phyloP scores from a whole-genome alignment of 495 filamentous ascomycete genomes.

The Cercophora samala region DNA sequence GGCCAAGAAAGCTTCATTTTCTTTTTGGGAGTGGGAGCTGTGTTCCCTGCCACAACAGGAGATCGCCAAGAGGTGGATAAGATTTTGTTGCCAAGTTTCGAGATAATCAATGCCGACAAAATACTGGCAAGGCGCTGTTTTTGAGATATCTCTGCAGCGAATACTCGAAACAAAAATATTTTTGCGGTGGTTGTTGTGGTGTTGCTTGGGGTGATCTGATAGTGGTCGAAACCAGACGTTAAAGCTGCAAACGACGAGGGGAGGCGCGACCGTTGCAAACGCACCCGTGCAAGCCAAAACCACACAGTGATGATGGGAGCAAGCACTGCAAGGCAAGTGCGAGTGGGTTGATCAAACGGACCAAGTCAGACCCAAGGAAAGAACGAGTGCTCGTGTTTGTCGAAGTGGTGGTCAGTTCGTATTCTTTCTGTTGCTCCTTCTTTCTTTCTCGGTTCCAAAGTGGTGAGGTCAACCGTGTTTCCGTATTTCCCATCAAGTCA shows the following conservation, averaged over 20 bases:
- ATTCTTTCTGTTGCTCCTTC: neutral
- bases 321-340: neutral
- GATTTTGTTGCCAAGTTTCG: neutral
- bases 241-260: neutral
- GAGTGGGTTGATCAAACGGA: neutral
- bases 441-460: too few relatives aligned
- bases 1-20: constrained; percentile 25
- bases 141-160: neutral
- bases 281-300: neutral
- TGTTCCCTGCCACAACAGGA: neutral
- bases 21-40: too few relatives aligned
- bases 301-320: neutral
- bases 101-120: neutral
- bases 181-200: neutral
- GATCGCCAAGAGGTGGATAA: neutral
- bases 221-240: neutral
- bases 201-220: neutral
- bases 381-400: neutral
- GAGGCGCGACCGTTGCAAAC: neutral
- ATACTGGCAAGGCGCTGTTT: neutral
- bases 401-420: too few relatives aligned
- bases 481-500: neutral
- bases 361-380: neutral
- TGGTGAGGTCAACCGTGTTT: too few relatives aligned
- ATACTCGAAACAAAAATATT: neutral